Base-by-base conservation (phyloP, 805 yeast genomes). In the Candida pseudofarinosa region DNA sequence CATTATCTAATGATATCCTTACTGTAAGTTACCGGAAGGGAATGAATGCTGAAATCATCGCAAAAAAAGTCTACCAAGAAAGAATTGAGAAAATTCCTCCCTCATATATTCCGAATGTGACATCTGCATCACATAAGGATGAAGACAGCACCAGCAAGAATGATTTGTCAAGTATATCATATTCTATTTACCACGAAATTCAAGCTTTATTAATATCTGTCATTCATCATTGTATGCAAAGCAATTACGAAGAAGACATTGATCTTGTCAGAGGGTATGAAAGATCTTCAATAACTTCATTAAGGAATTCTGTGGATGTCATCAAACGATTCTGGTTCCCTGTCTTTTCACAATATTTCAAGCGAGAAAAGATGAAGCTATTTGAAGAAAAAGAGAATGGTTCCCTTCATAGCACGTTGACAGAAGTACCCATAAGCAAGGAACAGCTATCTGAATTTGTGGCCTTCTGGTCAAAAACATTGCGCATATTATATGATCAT, bases 1-100 rank as follows among this genome's bases (percentile, higher is more conserved):
- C 96, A 0, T 62, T 88, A 36, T 62, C 83, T 2, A 81, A 87
- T 53, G 81, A 71, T 2, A 57, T 85, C 0, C 60, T 80, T 35
- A 88, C 96, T 0, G 81, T 88, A 0, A 74, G 79, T 13, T 77
- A 55, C 46, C 55, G 73, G n/a, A 47, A 57, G 7, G 63, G 55
- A 7, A 74, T 79, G 80, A 65, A 63, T 7, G 74, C 77, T 0
- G 50, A 56, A 12, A 41, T 69, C 19, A 76, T 79, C 14, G 74
- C 74, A 0, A 53, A 62, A 16, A 69, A 59, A 13, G 61, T 77
- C 1, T 53, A 62, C 13, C 42, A 50, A 17, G 81, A 77, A 43
- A 63, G 58, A 34, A 12, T 54, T 8, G 35, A 30, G 10, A 45
- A 56, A 30, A 7, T 15, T 5, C 18, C 40, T 5, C 28, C 28